phyloP scores from a whole-genome alignment of 129 eudicot genomes.

The Flaveria sonorensis region DNA sequence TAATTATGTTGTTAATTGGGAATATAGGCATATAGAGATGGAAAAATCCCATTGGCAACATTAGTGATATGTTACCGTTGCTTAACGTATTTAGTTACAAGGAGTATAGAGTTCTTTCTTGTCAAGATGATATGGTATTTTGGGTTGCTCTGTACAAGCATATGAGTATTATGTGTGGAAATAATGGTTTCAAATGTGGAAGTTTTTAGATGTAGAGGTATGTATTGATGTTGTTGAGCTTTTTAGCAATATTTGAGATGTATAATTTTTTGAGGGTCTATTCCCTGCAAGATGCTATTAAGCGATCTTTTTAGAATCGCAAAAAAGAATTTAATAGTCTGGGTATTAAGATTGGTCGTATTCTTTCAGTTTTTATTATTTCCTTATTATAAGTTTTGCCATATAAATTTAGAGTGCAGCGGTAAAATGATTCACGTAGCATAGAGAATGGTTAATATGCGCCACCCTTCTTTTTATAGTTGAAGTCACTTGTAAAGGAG shows the following conservation, averaged over 20 bases:
- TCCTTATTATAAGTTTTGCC: neutral
- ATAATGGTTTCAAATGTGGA: neutral
- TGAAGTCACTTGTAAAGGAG: neutral
- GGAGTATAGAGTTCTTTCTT: too few relatives aligned
- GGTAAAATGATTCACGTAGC: neutral
- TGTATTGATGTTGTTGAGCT: neutral
- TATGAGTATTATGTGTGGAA: neutral
- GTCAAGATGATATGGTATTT: too few relatives aligned
- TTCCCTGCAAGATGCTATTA: neutral
- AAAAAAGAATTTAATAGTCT: neutral
- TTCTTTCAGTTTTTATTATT: neutral
- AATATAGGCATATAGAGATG: neutral
- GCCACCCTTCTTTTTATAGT: neutral
- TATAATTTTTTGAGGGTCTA: neutral
- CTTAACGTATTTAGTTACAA: neutral
- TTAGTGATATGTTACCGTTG: neutral
- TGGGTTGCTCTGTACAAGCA: too few relatives aligned
- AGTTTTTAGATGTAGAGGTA: slow-evolving; percentile 3
- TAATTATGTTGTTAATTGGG: neutral
- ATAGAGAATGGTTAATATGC: neutral
- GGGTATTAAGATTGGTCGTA: neutral
- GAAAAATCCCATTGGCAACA: neutral
- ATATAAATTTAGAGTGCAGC: neutral
- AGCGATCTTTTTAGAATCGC: neutral
- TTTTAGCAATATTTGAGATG: neutral